Evolutionary conservation across 192 early-diverging fungal species (phyloP).

Genomic region (Backusella mclennaniae): DNA sequence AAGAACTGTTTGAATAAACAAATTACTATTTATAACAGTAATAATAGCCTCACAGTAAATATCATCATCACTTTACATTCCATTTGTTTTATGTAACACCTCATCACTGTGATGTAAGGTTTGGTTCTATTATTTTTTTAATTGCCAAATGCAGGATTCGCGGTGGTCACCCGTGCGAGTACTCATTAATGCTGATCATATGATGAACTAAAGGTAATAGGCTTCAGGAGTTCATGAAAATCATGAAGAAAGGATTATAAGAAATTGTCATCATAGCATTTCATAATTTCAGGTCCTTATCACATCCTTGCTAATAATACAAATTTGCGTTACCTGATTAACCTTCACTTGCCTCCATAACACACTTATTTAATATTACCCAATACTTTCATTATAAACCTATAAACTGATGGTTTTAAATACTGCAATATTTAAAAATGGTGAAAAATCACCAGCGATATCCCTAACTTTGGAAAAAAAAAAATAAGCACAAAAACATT

Average conservation of each 20-base stretch:
- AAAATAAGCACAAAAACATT: neutral
- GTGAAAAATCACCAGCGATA: neutral
- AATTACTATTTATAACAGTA: conserved; percentile 1
- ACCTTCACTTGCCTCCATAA: no score
- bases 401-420: neutral
- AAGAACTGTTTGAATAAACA: neutral
- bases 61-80: conserved; percentile 2
- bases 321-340: neutral
- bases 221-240: neutral
- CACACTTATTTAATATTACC: neutral
- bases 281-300: neutral
- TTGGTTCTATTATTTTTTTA: neutral
- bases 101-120: neutral
- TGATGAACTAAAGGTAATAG: neutral
- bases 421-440: neutral
- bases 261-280: neutral
- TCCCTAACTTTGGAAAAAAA: neutral
- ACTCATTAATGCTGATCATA: neutral
- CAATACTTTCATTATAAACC: neutral
- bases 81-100: neutral
- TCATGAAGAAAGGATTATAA: neutral
- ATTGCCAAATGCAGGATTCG: neutral
- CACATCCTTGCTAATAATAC: neutral
- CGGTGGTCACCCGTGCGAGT: neutral
- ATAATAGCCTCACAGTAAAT: neutral